Conservation (phyloP, 2,329 filamentous ascomycete species). For the Aureobasidium subglaciale region DNA sequence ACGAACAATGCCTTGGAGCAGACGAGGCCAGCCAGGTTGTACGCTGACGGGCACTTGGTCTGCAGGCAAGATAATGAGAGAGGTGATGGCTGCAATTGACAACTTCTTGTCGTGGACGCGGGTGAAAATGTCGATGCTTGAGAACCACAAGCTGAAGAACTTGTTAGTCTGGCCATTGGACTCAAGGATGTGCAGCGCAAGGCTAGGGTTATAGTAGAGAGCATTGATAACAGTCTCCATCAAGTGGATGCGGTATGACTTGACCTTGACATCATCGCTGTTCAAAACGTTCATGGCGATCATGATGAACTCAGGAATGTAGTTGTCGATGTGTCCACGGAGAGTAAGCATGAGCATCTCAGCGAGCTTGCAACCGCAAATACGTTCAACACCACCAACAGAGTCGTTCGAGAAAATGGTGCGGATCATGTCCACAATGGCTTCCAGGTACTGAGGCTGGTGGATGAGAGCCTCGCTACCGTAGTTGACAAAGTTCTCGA, state of each 20-base stretch:
- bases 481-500: constrained; percentile 97
- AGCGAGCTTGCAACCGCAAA: constrained; percentile 94
- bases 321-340: constrained; percentile 78
- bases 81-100: constrained; percentile 86
- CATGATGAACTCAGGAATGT: constrained; percentile 79
- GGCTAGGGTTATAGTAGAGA: constrained; percentile 90
- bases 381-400: constrained; percentile 86
- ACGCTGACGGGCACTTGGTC: constrained; percentile 87
- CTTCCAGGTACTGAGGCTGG: constrained; percentile 79
- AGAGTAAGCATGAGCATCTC: constrained; percentile 97
- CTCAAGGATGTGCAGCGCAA: constrained; percentile 84
- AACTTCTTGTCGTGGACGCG: constrained; percentile 98
- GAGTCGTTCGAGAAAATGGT: constrained; percentile 92
- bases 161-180: constrained; percentile 92
- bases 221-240: constrained; percentile 99
- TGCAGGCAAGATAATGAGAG: constrained; percentile 70
- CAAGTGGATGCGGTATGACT: constrained; percentile 88
- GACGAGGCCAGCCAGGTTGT: constrained; percentile 86
- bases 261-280: constrained; percentile 72
- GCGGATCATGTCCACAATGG: constrained; percentile 86
- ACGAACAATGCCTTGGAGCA: constrained; percentile 80
- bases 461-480: constrained; percentile 72
- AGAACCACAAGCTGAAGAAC: constrained; percentile 98
- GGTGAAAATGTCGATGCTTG: constrained; percentile 85
- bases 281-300: constrained; percentile 80